These are phyloP conservation scores for Coniochaeta ligniaria DNA, from an alignment of 2,329 filamentous ascomycete genomes.

Conservation along the genomic window DNA sequence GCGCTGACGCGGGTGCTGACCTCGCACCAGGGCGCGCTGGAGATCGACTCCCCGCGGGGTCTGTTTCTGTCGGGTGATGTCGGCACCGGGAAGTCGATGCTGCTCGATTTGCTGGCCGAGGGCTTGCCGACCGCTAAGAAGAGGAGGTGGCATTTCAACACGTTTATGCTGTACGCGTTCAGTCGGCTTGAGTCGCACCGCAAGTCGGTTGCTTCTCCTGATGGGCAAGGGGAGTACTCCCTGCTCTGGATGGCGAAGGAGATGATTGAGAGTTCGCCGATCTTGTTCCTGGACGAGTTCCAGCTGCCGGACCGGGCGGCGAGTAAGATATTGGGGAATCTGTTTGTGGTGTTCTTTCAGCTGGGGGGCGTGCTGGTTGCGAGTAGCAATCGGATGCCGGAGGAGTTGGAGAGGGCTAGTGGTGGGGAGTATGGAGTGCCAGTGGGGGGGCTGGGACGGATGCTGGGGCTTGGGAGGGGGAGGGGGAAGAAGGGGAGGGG, in stretches of 20 bases:
- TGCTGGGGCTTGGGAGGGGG: slow-evolving; percentile 31
- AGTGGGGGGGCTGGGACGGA: slow-evolving; percentile 42
- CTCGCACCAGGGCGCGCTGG: slow-evolving; percentile 62
- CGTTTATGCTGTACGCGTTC: slow-evolving; percentile 75
- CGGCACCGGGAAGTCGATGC: slow-evolving; percentile 77
- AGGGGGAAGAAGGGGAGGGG: slow-evolving; percentile 27
- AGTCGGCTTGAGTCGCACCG: slow-evolving; percentile 64
- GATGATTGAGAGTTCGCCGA: slow-evolving; percentile 65
- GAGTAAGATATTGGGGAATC: slow-evolving; percentile 70
- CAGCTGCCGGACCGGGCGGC: slow-evolving; percentile 73
- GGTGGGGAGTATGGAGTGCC: slow-evolving; percentile 62
- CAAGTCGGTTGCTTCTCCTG: slow-evolving; percentile 16
- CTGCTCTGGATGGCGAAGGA: slow-evolving; percentile 69
- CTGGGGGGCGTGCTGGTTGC: slow-evolving; percentile 74
- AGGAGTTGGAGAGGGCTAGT: slow-evolving; percentile 69
- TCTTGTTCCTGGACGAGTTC: slow-evolving; percentile 77
- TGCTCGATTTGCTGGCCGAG: slow-evolving; percentile 75
- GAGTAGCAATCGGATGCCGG: slow-evolving; percentile 77
- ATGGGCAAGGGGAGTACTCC: slow-evolving; percentile 48
- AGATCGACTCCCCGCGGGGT: slow-evolving; percentile 65
- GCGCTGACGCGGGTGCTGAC: slow-evolving; percentile 64
- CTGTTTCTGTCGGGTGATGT: slow-evolving; percentile 76
- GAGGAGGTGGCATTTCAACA: slow-evolving; percentile 75
- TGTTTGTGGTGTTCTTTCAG: slow-evolving; percentile 76
- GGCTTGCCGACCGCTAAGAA: slow-evolving; percentile 68